Evolutionary conservation across 352 stramenopile species (phyloP).

Genomic region (Pythium insidiosum): DNA sequence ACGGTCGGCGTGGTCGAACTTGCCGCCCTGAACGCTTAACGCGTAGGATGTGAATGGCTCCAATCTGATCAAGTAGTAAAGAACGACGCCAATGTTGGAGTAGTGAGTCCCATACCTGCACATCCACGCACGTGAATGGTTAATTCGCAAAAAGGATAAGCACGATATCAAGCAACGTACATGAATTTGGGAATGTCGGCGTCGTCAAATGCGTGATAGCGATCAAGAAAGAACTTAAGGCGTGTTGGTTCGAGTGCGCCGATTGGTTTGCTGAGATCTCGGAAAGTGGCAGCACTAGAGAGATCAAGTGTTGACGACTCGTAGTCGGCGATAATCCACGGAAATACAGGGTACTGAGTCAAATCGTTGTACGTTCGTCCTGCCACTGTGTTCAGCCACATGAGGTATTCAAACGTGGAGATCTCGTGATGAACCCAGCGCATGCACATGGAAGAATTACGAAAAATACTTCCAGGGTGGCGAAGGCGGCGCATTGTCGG

Average conservation of each 20-base stretch:
- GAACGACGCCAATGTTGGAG: constrained; percentile 92
- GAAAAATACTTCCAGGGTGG: constrained; percentile 75
- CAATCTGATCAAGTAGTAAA: constrained; percentile 98
- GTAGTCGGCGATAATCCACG: constrained; percentile 88
- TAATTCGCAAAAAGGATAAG: no score
- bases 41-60: constrained; percentile 97
- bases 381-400: constrained; percentile 88
- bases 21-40: constrained; percentile 92
- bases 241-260: constrained; percentile 92
- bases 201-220: constrained; percentile 89
- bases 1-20: constrained; percentile 91
- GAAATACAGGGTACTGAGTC: constrained; percentile 95
- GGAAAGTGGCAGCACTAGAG: constrained; percentile 74
- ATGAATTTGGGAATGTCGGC: constrained; percentile 85
- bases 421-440: constrained; percentile 86
- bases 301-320: constrained; percentile 66
- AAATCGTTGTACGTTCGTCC: constrained; percentile 89
- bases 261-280: constrained; percentile 97
- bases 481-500: constrained; percentile 68
- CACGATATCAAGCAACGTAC: constrained; percentile 41
- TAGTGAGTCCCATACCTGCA: constrained; percentile 85
- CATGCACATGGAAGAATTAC: constrained; percentile 58
- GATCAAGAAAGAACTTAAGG: constrained; percentile 90
- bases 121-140: no score
- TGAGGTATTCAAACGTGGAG: constrained; percentile 95